Conservation (phyloP, 768 basidiomycete species). For the Boletus patriciae region DNA sequence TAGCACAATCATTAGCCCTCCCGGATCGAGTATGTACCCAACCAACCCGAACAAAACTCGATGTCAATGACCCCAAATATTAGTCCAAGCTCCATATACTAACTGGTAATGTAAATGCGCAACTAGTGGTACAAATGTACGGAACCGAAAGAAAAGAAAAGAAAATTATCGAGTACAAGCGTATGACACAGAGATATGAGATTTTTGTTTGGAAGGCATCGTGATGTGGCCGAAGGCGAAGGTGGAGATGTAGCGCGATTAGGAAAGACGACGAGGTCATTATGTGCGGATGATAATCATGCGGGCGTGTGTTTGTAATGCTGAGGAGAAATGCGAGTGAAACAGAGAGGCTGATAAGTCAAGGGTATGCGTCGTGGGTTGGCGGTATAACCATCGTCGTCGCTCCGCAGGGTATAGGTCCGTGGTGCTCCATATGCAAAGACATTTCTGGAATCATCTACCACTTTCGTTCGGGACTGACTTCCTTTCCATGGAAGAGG, state of each 20-base stretch:
- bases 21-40: conserved; percentile 29
- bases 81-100: conserved; percentile 36
- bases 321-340: conserved; percentile 22
- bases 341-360: conserved; percentile 31
- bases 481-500: conserved; percentile 56
- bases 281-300: conserved; percentile 30
- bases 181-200: conserved; percentile 33
- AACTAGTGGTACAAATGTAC: conserved; percentile 36
- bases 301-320: conserved; percentile 26
- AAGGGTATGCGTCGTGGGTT: conserved; percentile 36
- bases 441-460: conserved; percentile 19
- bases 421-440: conserved; percentile 14
- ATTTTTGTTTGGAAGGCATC: conserved; percentile 24
- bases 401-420: conserved; percentile 32
- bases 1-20: conserved; percentile 34
- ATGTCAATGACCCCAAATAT: conserved; percentile 31
- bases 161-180: conserved; percentile 34
- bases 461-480: conserved; percentile 28
- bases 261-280: conserved; percentile 32
- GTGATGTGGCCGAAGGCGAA: conserved; percentile 14
- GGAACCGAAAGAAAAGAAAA: conserved; percentile 23
- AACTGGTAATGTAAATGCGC: conserved; percentile 37
- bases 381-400: conserved; percentile 34
- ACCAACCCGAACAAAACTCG: conserved; percentile 31
- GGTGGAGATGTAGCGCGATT: conserved; percentile 32